phyloP scores from a whole-genome alignment of 225 moss, liverwort and hornwort species.

The Polytrichum formosum region DNA sequence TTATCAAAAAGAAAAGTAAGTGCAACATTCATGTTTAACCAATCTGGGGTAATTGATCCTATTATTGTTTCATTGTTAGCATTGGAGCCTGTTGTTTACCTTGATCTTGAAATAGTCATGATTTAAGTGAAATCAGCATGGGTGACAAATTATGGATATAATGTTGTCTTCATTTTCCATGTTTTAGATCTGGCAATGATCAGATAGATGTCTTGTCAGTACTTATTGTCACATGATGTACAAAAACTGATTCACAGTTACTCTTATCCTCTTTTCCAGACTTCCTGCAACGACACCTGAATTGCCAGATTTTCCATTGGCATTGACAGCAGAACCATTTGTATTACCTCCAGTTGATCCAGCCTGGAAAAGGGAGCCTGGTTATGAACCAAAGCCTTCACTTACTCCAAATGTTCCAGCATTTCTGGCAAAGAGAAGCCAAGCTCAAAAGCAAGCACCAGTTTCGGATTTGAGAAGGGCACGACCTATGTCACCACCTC shows the following conservation, averaged over 20 bases:
- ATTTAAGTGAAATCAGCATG: neutral
- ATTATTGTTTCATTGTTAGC: too few relatives aligned
- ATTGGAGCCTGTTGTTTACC: neutral
- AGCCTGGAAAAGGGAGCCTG: conserved; percentile 32
- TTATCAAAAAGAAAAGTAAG: conserved; percentile 41
- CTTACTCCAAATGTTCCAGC: conserved; percentile 23
- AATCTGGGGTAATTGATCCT: neutral
- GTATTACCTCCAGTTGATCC: conserved; percentile 24
- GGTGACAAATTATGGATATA: neutral
- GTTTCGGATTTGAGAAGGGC: conserved; percentile 34
- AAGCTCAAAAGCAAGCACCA: conserved; percentile 16
- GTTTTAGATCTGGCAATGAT: neutral
- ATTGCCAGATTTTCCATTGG: conserved; percentile 41
- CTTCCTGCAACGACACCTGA: conserved; percentile 24
- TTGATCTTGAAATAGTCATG: neutral
- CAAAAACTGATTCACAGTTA: too few relatives aligned
- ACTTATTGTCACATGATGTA: too few relatives aligned
- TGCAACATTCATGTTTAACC: neutral
- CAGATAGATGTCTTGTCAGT: too few relatives aligned
- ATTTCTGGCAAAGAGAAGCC: conserved; percentile 20
- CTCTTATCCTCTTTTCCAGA: conserved; percentile 16
- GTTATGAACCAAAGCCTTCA: conserved; percentile 22
- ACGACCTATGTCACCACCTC: conserved; percentile 25
- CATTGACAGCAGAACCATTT: conserved; percentile 29
- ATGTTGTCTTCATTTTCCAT: neutral